Evolutionary conservation across 1,284 basidiomycete genomes (phyloP).

Genomic region (Vanrija sp.): DNA sequence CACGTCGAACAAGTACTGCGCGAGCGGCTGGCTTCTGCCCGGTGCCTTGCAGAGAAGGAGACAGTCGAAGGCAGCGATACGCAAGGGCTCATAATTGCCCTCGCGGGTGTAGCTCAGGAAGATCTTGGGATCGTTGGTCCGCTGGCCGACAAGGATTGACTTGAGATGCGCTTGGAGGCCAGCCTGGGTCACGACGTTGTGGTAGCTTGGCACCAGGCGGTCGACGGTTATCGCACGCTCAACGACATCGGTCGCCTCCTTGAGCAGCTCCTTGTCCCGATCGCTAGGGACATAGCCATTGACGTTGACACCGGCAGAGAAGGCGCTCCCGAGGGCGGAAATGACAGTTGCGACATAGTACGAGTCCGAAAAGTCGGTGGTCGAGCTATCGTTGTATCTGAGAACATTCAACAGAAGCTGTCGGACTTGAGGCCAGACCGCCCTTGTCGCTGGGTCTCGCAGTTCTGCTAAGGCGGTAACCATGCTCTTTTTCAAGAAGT

Average conservation of each 20-base stretch:
- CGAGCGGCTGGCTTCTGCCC: constrained; percentile 55
- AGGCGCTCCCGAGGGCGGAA: constrained; percentile 63
- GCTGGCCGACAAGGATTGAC: constrained; percentile 70
- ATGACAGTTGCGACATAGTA: constrained; percentile 87
- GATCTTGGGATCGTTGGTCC: constrained; percentile 72
- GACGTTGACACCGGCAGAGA: constrained; percentile 28
- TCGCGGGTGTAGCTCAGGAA: constrained; percentile 90
- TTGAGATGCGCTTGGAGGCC: constrained; percentile 82
- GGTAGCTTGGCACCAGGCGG: constrained; percentile 86
- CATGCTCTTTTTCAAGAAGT: constrained; percentile 76
- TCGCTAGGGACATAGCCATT: constrained; percentile 6
- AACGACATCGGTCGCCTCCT: constrained; percentile 71
- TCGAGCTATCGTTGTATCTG: constrained; percentile 90
- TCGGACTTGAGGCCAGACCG: constrained; percentile 74
- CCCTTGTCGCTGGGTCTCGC: constrained; percentile 30
- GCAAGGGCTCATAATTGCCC: constrained; percentile 87
- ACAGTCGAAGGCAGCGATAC: constrained; percentile 88
- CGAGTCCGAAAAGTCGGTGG: constrained; percentile 86
- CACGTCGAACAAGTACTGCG: constrained; percentile 86
- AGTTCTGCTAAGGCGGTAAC: constrained; percentile 36
- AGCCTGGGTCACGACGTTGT: constrained; percentile 89
- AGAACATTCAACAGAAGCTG: constrained; percentile 87
- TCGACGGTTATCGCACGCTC: constrained; percentile 93
- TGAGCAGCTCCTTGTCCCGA: constrained; percentile 53
- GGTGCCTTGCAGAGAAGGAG: constrained; percentile 76